These are phyloP conservation scores for Lactuca sativa DNA, from an alignment of 129 eudicot species.

Conservation along the genomic window DNA sequence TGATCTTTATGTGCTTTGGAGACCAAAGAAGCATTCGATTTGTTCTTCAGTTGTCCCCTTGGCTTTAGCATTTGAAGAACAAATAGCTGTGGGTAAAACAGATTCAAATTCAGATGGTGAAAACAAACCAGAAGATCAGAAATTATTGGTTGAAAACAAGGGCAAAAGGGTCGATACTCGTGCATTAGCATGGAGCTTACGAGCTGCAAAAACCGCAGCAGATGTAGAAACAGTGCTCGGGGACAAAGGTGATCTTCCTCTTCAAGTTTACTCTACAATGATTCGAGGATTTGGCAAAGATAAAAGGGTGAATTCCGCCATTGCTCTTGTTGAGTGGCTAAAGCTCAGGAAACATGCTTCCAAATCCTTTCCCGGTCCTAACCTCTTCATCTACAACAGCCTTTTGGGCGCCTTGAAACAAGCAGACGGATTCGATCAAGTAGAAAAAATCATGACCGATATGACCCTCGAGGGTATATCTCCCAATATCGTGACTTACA, in stretches of 20 bases:
- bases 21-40: slow-evolving; percentile 28
- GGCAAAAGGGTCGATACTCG: slow-evolving; percentile 53
- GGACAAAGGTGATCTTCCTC: slow-evolving; percentile 62
- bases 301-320: slow-evolving; percentile 53
- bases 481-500: slow-evolving; percentile 83
- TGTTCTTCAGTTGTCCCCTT: slow-evolving; percentile 48
- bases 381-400: slow-evolving; percentile 70
- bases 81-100: slow-evolving; percentile 30
- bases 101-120: slow-evolving; percentile 32
- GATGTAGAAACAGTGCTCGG: slow-evolving; percentile 69
- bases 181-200: slow-evolving; percentile 47
- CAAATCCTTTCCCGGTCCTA: slow-evolving; percentile 42
- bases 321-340: slow-evolving; percentile 84
- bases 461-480: slow-evolving; percentile 58
- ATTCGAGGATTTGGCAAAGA: slow-evolving; percentile 81
- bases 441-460: slow-evolving; percentile 53
- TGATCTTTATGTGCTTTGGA: slow-evolving; percentile 20
- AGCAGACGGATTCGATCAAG: slow-evolving; percentile 43
- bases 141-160: slow-evolving; percentile 22
- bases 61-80: slow-evolving; percentile 55
- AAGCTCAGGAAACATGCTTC: slow-evolving; percentile 43
- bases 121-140: slow-evolving; percentile 12
- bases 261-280: slow-evolving; percentile 65
- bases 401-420: slow-evolving; percentile 75
- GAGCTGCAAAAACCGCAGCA: slow-evolving; percentile 57